Evolutionary conservation across 2,329 filamentous ascomycete genomes (phyloP).

Genomic region (Arachnopeziza araneosa): DNA sequence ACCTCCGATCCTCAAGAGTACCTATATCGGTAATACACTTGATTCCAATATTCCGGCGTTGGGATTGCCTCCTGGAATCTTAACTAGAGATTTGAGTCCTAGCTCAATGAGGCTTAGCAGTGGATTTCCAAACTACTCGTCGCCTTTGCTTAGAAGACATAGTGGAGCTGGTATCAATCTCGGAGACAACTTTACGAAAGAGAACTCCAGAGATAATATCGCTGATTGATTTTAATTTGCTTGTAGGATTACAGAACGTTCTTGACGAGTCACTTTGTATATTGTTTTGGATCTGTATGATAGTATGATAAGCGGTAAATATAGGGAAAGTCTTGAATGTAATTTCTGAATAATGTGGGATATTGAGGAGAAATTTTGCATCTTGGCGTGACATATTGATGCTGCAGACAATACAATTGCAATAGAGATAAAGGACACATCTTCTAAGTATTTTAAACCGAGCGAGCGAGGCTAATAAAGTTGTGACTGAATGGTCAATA

Average conservation of each 20-base stretch:
- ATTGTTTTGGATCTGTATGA: background rate
- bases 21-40: constrained; percentile 35
- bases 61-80: constrained; percentile 51
- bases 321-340: too few relatives aligned
- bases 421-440: too few relatives aligned
- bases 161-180: background rate
- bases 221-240: background rate
- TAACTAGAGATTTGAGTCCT: constrained; percentile 32
- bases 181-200: background rate
- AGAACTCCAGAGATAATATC: background rate
- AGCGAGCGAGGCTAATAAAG: too few relatives aligned
- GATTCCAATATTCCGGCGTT: constrained; percentile 55
- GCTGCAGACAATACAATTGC: too few relatives aligned
- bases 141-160: background rate
- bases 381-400: too few relatives aligned
- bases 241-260: background rate
- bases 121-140: background rate
- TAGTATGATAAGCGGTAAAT: background rate
- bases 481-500: too few relatives aligned
- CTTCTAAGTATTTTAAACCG: too few relatives aligned
- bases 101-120: constrained; percentile 22
- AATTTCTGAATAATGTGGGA: too few relatives aligned
- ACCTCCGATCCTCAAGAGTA: constrained; percentile 25
- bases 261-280: background rate
- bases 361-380: too few relatives aligned